Evolutionary conservation across 202 grass and related monocot genomes (phyloP), one percentile per base, ranked within the genome.

Genomic region (Carex sylvatica): DNA sequence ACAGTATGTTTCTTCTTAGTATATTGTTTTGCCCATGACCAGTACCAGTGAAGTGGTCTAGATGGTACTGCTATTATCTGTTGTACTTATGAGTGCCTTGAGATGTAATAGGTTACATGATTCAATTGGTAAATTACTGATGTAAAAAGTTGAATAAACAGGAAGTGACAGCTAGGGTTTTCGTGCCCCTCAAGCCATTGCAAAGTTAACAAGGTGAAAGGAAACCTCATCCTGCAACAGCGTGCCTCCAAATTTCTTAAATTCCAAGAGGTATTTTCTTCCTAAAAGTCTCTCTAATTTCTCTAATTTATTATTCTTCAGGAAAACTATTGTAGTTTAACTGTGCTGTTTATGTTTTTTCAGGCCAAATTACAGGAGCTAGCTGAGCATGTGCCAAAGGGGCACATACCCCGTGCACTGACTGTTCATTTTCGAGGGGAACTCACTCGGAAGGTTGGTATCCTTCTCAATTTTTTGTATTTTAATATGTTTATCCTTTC

Each of bases 221-320:
- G 97, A 26, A 99, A 99, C 87, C 81, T 99, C 40, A 99, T 97
- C 68, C 97, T 99, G 80, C 97, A 99, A 66, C 61, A 96, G 40
- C 87, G 97, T 40, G 97, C 97, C 83, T 99, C 97, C 73, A 99
- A 99, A 33, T 99, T 99, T 87, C 83, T 97, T 59, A 99, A 97
- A 87, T 99, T 99, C 82, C 97, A 99, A 89, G 97, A 99, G 91
- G 97, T 96, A 90, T 65, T 56, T 69, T 51, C 54, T 18, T 70
- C 75, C 56, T 24, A 65, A 10, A 85, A 62, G 11, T 6, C 7
- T 74, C 44, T 90, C 24, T 58, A 58, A 28, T 58, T 77, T 59
- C 36, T 62, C 14, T 24, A 30, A 35, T n/a, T 66, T 9, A 59
- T 31, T 74, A 56, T 33, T 69, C 15, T 67, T 46, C 61, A 65